Percentiles rank a stretch among this genome's conserved stretches.
These are phyloP conservation scores for Hevea brasiliensis DNA, from an alignment of 345 rosid species.

Conservation along the genomic window DNA sequence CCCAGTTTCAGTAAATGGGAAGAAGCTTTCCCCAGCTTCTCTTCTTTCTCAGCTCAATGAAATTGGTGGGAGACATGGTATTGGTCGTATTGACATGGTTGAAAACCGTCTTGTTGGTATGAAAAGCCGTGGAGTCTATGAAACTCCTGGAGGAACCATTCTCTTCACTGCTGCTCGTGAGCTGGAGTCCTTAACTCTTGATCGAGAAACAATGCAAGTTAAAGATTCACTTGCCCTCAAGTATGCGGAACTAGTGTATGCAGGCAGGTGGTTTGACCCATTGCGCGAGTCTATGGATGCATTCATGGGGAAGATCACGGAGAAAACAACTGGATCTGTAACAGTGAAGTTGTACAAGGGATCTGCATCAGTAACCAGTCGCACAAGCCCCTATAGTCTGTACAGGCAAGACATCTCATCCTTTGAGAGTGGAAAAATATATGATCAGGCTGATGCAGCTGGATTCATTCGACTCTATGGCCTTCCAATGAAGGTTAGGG, in stretches of 20 bases:
- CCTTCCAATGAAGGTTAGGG: constrained; percentile 79
- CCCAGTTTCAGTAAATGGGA: constrained; percentile 73
- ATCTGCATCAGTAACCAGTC: constrained; percentile 57
- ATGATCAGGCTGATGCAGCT: constrained; percentile 90
- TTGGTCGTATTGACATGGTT: constrained; percentile 90
- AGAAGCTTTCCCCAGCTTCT: constrained; percentile 68
- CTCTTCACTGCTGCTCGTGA: constrained; percentile 74
- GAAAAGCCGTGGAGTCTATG: constrained; percentile 98
- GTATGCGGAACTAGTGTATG: constrained; percentile 90
- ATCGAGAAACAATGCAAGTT: constrained; percentile 74
- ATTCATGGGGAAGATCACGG: constrained; percentile 78
- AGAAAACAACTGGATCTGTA: constrained; percentile 72
- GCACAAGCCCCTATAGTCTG: constrained; percentile 68
- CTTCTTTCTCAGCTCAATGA: constrained; percentile 69
- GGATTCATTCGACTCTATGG: constrained; percentile 81
- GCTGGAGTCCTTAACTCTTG: constrained; percentile 83
- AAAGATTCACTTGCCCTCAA: constrained; percentile 77
- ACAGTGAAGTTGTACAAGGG: constrained; percentile 82
- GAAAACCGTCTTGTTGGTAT: constrained; percentile 93
- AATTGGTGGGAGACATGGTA: constrained; percentile 77
- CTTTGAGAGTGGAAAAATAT: constrained; percentile 76
- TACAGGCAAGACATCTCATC: constrained; percentile 90
- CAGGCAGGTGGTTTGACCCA: constrained; percentile 96
- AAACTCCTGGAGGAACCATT: constrained; percentile 96
- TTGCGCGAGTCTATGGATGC: constrained; percentile 80